Conservation (phyloP, 2,329 filamentous ascomycete genomes). For the Colletotrichum liriopes region DNA sequence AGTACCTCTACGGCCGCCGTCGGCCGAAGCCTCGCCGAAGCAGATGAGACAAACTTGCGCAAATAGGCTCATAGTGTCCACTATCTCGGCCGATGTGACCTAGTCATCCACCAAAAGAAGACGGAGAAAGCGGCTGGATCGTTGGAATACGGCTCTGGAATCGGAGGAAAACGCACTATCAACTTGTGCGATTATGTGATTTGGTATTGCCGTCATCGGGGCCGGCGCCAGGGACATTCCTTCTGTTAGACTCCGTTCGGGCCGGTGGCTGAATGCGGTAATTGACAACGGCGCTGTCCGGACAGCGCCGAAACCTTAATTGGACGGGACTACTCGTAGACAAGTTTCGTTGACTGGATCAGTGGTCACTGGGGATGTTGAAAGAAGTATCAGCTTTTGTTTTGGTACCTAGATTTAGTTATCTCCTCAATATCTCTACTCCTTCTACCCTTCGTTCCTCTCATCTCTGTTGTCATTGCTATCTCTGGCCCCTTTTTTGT, state of each 20-base stretch:
- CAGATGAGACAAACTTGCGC: constrained; percentile 17
- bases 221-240: neutral
- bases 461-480: too few species aligned
- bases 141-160: neutral
- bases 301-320: neutral
- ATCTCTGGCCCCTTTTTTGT: too few species aligned
- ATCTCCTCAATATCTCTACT: too few species aligned
- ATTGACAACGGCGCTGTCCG: neutral
- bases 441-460: too few species aligned
- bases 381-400: too few species aligned
- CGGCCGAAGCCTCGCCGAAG: neutral
- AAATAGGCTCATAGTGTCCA: constrained; percentile 15
- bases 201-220: neutral
- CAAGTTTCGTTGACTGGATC: neutral
- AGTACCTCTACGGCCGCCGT: constrained; percentile 19
- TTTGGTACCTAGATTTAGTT: too few species aligned
- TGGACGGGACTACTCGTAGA: neutral
- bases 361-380: too few species aligned
- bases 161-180: neutral
- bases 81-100: neutral
- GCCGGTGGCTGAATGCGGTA: neutral
- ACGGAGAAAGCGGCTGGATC: neutral
- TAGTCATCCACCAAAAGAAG: neutral
- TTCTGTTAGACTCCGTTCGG: neutral
- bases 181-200: neutral